Percentiles rank a stretch among this genome's conserved stretches.
phyloP scores from a whole-genome alignment of 352 stramenopile genomes.

The Phytophthora aleatoria region DNA sequence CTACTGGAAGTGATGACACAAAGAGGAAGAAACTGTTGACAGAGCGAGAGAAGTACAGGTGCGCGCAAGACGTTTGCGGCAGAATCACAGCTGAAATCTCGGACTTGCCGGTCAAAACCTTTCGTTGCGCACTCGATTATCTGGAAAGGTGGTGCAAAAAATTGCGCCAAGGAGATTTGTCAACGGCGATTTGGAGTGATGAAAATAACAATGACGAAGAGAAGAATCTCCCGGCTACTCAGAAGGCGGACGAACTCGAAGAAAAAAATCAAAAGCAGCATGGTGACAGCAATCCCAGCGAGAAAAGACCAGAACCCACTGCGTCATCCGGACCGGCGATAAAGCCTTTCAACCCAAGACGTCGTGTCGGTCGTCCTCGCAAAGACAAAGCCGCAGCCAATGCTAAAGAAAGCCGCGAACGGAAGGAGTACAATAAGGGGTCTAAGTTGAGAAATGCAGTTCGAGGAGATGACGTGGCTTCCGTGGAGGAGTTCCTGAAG shows the following conservation, averaged over 20 bases:
- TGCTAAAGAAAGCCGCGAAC: neutral
- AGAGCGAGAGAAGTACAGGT: neutral
- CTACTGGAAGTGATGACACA: neutral
- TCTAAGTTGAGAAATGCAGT: neutral
- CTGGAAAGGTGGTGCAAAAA: neutral
- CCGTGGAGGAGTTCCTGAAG: neutral
- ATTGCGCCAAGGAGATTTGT: neutral
- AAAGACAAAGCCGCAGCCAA: neutral
- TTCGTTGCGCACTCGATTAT: neutral
- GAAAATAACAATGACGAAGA: neutral
- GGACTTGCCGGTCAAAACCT: neutral
- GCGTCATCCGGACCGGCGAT: neutral
- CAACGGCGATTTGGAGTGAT: neutral
- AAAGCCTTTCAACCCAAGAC: neutral
- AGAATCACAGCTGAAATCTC: neutral
- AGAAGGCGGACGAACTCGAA: neutral
- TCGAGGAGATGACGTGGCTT: neutral
- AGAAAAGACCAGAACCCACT: neutral
- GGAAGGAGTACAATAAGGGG: neutral
- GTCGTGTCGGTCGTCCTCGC: neutral
- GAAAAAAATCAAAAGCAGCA: neutral
- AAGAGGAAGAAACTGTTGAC: neutral
- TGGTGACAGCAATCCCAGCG: neutral
- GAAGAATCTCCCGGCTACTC: neutral
- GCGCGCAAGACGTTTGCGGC: neutral